These are phyloP conservation scores for Volvox africanus DNA, from an alignment of 139 green algal species.

Conservation along the genomic window DNA sequence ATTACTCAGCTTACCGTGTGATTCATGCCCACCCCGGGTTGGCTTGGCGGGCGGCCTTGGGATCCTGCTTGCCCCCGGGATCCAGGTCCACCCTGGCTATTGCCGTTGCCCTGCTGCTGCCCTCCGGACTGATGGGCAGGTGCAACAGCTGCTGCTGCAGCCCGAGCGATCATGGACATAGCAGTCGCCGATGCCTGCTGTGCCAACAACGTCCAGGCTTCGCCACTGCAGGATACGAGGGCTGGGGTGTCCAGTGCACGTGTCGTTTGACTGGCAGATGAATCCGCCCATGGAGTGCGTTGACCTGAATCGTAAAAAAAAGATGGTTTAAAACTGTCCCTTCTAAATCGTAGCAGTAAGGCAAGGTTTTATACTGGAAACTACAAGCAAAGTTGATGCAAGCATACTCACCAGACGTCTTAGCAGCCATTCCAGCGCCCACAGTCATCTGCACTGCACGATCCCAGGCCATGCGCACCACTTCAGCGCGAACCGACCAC, in stretches of 20 bases:
- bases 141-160: neutral
- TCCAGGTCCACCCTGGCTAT: neutral
- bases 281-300: neutral
- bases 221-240: neutral
- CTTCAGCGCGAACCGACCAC: neutral
- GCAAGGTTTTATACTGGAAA: too few relatives aligned
- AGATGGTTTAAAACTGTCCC: neutral
- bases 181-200: neutral
- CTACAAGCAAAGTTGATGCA: too few relatives aligned
- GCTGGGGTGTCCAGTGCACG: neutral
- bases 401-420: neutral
- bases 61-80: neutral
- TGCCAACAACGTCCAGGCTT: neutral
- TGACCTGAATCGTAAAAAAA: neutral
- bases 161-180: neutral
- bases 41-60: neutral
- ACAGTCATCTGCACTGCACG: constrained; percentile 22
- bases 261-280: neutral
- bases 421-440: neutral
- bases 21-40: neutral
- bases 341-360: too few relatives aligned
- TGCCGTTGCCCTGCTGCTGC: neutral
- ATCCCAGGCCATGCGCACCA: neutral
- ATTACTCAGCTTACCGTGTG: constrained; percentile 7
- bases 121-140: neutral